phyloP scores from a whole-genome alignment of 2,329 filamentous ascomycete species.

The Cadophora sp. region DNA sequence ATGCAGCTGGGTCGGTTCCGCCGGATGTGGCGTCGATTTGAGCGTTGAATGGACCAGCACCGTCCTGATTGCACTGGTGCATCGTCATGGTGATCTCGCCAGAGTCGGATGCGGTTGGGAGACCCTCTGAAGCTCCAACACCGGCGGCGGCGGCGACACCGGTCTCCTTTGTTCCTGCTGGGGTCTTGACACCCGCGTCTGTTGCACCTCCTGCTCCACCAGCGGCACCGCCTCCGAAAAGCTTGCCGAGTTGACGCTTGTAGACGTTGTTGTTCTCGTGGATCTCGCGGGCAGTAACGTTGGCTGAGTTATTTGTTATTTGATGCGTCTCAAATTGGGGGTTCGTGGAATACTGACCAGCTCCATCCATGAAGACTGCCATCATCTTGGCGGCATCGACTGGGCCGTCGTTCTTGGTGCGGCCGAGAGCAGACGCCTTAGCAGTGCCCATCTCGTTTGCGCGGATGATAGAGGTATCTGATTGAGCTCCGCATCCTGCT shows the following conservation, averaged over 20 bases:
- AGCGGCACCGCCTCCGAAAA: neutral
- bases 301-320: slow-evolving; percentile 34
- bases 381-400: slow-evolving; percentile 64
- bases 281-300: slow-evolving; percentile 71
- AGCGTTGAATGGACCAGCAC: slow-evolving; percentile 67
- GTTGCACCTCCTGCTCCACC: slow-evolving; percentile 35
- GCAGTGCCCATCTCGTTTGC: slow-evolving; percentile 61
- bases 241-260: slow-evolving; percentile 44
- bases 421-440: slow-evolving; percentile 66
- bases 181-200: slow-evolving; percentile 54
- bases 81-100: slow-evolving; percentile 69
- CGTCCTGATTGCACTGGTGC: slow-evolving; percentile 76
- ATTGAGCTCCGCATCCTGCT: slow-evolving; percentile 67
- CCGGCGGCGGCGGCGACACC: slow-evolving; percentile 62
- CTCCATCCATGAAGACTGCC: slow-evolving; percentile 63
- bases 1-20: slow-evolving; percentile 64
- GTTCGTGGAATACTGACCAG: slow-evolving; percentile 45
- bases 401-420: slow-evolving; percentile 64
- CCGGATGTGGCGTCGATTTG: slow-evolving; percentile 67
- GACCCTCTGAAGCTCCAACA: slow-evolving; percentile 54
- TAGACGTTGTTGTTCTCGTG: slow-evolving; percentile 68
- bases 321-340: neutral
- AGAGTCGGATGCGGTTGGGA: slow-evolving; percentile 66
- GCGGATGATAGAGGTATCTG: slow-evolving; percentile 74
- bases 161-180: slow-evolving; percentile 54